These are phyloP conservation scores for Ophiostoma angusticollis DNA, from an alignment of 2,329 filamentous ascomycete genomes.

Conservation along the genomic window DNA sequence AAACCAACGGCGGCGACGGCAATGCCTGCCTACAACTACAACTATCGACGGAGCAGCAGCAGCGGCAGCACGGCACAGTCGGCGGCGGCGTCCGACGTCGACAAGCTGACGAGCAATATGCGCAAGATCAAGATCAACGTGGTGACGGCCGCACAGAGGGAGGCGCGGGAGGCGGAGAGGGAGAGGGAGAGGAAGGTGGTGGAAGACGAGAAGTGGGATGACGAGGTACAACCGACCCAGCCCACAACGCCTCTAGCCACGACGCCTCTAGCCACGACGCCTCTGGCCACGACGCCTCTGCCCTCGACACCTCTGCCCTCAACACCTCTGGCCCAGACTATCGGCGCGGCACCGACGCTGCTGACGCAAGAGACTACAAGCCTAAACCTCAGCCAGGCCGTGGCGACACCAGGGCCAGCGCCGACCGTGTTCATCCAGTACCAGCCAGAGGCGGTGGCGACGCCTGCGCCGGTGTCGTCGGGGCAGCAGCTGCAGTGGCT, in stretches of 20 bases:
- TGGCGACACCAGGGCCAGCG: slow-evolving; percentile 1
- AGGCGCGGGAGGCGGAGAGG: slow-evolving; percentile 30
- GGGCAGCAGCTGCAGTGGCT: slow-evolving; percentile 34
- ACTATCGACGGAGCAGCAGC: slow-evolving; percentile 3
- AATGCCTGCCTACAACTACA: not conserved
- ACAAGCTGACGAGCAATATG: slow-evolving; percentile 44
- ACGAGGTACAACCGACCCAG: not conserved
- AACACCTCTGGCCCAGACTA: slow-evolving; percentile 4
- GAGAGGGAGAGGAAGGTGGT: slow-evolving; percentile 6
- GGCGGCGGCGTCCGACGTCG: slow-evolving; percentile 26
- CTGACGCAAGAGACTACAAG: not conserved
- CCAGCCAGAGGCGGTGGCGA: slow-evolving; percentile 38
- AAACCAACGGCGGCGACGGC: not conserved
- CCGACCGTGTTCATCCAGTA: slow-evolving; percentile 39
- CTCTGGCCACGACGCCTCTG: not conserved
- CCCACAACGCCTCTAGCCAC: not conserved
- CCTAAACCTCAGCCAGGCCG: no score
- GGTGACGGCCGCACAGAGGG: slow-evolving; percentile 44
- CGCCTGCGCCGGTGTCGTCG: not conserved
- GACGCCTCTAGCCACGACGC: not conserved
- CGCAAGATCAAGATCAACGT: slow-evolving; percentile 52
- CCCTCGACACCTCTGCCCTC: slow-evolving; percentile 4
- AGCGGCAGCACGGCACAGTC: slow-evolving; percentile 2
- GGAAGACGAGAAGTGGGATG: not conserved
- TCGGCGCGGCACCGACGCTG: not conserved